Evolutionary conservation across 108 stramenopile genomes (phyloP), one percentile per base, ranked within the genome.

Genomic region (Chaetoceros muelleri): DNA sequence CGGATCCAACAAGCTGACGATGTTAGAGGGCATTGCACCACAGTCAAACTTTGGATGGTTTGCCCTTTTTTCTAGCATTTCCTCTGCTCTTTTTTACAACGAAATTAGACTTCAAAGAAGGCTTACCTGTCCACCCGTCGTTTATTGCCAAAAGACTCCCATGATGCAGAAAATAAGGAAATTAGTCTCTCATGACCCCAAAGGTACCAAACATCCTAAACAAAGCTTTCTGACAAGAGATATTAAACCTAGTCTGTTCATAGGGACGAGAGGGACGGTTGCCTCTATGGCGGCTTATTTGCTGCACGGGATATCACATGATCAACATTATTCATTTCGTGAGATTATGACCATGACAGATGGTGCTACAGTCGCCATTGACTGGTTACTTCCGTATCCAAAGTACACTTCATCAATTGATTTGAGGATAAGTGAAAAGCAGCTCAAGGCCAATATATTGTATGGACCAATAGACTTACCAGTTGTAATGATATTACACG

Each of bases 251-350:
- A 71, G 68, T 58, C 58, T 92, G 44, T 78, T 87, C 54, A 75
- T 92, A 2, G 90, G 90, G 0, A 87, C 90, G 18, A 64, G 90
- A 49, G 84, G 78, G 0, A n/a, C 62, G 10, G 48, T 82, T 7
- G 63, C 82, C 2, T 81, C 80, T 55, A 61, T 74, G 2, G 80
- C 74, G n/a, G 90, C 85, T 0, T 92, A 92, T 65, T 61, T 79
- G 22, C 29, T 72, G 2, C 54, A 69, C 20, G 84, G 76, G 48
- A 73, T 74, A 17, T 24, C 20, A 45, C 13, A 52, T 16, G 29
- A 55, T 28, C 47, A 59, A 47, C 60, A 70, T 52, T 23, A 67
- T 24, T 56, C 78, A 28, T 70, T 85, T 46, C 69, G 84, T 44
- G 80, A 92, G 58, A 70, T 87, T 25, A 51, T 91, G 47, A 72